Percentiles rank a stretch among this genome's conserved stretches.
These are phyloP conservation scores for Geotrichum bryndzae DNA, from an alignment of 1,139 yeast genomes.

Conservation along the genomic window DNA sequence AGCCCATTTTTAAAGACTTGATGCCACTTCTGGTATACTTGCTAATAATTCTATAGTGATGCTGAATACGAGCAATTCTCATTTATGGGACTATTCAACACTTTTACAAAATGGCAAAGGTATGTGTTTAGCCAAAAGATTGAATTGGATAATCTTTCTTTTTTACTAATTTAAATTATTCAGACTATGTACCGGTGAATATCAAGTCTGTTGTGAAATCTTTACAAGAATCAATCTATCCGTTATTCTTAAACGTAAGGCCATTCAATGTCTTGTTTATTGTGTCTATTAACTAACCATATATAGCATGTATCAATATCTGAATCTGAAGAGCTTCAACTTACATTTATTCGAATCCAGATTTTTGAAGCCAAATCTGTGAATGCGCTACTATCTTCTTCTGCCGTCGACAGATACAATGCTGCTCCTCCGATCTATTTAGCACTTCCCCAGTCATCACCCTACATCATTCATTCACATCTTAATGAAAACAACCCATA, in stretches of 20 bases:
- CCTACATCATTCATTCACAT: constrained; percentile 51
- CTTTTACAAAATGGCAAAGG: constrained; percentile 9
- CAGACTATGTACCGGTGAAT: constrained; percentile 37
- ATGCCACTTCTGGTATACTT: background rate
- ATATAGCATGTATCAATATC: constrained; percentile 5
- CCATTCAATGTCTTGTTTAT: constrained; percentile 23
- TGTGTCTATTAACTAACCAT: constrained; percentile 40
- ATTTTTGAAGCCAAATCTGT: constrained; percentile 46
- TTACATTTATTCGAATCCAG: constrained; percentile 59
- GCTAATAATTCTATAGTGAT: constrained; percentile 32
- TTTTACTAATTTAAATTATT: constrained; percentile 22
- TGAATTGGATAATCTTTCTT: background rate
- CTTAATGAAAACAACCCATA: constrained; percentile 35
- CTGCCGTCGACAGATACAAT: constrained; percentile 43
- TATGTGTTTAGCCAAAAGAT: background rate
- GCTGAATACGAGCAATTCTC: constrained; percentile 49
- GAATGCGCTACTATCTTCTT: constrained; percentile 17
- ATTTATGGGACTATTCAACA: constrained; percentile 55
- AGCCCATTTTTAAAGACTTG: background rate
- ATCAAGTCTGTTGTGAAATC: constrained; percentile 42
- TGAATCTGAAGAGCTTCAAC: constrained; percentile 27
- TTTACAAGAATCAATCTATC: constrained; percentile 43
- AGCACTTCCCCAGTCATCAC: constrained; percentile 63
- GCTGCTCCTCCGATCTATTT: constrained; percentile 48
- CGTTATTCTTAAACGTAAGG: constrained; percentile 19